Percentiles rank a stretch among this genome's conserved stretches.
phyloP scores from a whole-genome alignment of 164 flowering plant genomes.

The Cinnamomum chago region DNA sequence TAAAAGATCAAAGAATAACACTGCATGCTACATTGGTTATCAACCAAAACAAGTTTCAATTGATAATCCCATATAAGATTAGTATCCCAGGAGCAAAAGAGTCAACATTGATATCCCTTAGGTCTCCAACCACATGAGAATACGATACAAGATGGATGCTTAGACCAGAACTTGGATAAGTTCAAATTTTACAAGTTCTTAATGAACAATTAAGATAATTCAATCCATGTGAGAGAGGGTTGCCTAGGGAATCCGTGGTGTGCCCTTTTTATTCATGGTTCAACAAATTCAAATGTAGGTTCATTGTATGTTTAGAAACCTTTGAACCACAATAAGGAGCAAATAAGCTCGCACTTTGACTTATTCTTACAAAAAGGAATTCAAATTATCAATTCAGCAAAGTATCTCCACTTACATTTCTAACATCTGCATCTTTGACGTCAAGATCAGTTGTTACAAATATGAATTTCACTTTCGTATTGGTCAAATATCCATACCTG shows the following conservation, averaged over 20 bases:
- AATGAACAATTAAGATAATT: not conserved
- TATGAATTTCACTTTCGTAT: slow-evolving; percentile 95
- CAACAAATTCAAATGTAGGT: not conserved
- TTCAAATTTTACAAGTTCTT: not conserved
- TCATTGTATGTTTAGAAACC: not conserved
- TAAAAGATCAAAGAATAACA: no score
- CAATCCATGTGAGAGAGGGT: not conserved
- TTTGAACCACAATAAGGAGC: not conserved
- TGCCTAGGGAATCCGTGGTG: not conserved
- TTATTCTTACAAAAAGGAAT: not conserved
- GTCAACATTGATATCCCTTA: not conserved
- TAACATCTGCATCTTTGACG: slow-evolving; percentile 91
- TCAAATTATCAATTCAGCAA: not conserved
- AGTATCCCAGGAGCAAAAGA: not conserved
- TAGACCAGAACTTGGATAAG: not conserved
- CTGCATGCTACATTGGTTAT: no score
- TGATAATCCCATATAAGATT: no score
- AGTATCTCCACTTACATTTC: slow-evolving; percentile 63
- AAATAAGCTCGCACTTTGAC: no score
- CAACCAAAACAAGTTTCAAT: no score
- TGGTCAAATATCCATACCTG: slow-evolving; percentile 96
- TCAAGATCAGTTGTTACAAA: slow-evolving; percentile 89
- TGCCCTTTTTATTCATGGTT: not conserved
- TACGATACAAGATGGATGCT: not conserved
- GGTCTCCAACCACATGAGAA: not conserved